A percentile compares a stretch with the other conserved stretches of the same genome.
Conservation (phyloP, 305 asterid genomes). For the Fraxinus platypoda region DNA sequence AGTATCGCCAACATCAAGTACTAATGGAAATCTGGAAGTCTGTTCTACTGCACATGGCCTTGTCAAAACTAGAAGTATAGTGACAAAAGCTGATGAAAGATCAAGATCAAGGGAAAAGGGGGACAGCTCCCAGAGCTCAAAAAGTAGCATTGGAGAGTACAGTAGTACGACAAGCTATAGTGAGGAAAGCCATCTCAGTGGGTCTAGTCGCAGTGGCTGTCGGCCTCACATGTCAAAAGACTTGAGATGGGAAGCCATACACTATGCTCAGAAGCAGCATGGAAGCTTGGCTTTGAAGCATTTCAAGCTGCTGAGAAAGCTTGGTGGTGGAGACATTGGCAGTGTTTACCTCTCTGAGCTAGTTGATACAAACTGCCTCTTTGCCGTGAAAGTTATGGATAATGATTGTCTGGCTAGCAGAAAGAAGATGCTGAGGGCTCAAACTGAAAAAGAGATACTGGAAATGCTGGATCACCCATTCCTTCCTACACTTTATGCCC, state of each 20-base stretch:
- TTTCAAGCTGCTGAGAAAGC: constrained; percentile 70
- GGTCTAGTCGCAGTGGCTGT: constrained; percentile 65
- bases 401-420: constrained; percentile 53
- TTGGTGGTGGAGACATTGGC: constrained; percentile 91
- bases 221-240: constrained; percentile 87
- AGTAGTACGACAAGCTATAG: constrained; percentile 69
- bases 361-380: constrained; percentile 61
- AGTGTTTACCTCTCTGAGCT: constrained; percentile 80
- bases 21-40: constrained; percentile 25
- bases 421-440: constrained; percentile 63
- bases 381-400: constrained; percentile 88
- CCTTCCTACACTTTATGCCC: constrained; percentile 80
- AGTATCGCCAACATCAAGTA: constrained; percentile 36
- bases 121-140: constrained; percentile 77
- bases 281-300: constrained; percentile 61
- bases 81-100: constrained; percentile 44
- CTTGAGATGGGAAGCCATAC: constrained; percentile 89
- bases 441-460: constrained; percentile 77
- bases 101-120: constrained; percentile 64
- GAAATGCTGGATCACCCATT: constrained; percentile 86
- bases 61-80: constrained; percentile 33
- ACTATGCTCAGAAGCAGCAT: constrained; percentile 52
- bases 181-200: constrained; percentile 67
- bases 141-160: constrained; percentile 77
- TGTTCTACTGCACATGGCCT: constrained; percentile 26